Evolutionary conservation across 345 rosid genomes (phyloP).

Genomic region (Lumnitzera littorea): DNA sequence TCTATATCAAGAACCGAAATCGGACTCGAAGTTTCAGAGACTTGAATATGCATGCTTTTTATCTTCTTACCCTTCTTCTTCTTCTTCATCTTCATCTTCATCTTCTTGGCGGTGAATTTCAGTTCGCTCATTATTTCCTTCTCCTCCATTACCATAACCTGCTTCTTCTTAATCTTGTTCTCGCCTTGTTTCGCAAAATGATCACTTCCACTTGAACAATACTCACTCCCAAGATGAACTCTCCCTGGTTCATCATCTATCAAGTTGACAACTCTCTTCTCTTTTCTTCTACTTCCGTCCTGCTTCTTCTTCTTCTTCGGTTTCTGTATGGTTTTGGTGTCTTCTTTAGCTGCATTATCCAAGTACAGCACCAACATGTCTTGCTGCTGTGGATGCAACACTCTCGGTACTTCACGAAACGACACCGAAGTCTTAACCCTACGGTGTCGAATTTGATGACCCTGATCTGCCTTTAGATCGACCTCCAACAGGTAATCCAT

Average conservation of each 20-base stretch:
- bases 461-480: constrained; percentile 17
- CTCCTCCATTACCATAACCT: constrained; percentile 19
- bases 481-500: constrained; percentile 61
- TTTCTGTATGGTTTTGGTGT: constrained; percentile 25
- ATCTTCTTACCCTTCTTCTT: background rate
- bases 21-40: constrained; percentile 38
- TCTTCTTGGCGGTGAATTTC: constrained; percentile 17
- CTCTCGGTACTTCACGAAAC: constrained; percentile 45
- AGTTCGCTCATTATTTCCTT: constrained; percentile 21
- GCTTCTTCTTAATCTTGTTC: background rate
- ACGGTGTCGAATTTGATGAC: constrained; percentile 29
- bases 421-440: constrained; percentile 68
- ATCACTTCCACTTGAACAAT: constrained; percentile 13
- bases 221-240: constrained; percentile 3
- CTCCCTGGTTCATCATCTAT: constrained; percentile 54
- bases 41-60: constrained; percentile 9
- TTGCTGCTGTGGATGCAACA: constrained; percentile 17
- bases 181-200: background rate
- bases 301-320: constrained; percentile 10
- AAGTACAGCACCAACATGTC: constrained; percentile 37
- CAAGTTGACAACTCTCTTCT: constrained; percentile 28
- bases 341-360: constrained; percentile 23
- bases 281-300: constrained; percentile 17
- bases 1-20: constrained; percentile 42
- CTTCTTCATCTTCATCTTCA: constrained; percentile 2